Evolutionary conservation across 1,284 basidiomycete species (phyloP), one percentile per base, ranked within the genome.

Genomic region (Mycena citricolor): DNA sequence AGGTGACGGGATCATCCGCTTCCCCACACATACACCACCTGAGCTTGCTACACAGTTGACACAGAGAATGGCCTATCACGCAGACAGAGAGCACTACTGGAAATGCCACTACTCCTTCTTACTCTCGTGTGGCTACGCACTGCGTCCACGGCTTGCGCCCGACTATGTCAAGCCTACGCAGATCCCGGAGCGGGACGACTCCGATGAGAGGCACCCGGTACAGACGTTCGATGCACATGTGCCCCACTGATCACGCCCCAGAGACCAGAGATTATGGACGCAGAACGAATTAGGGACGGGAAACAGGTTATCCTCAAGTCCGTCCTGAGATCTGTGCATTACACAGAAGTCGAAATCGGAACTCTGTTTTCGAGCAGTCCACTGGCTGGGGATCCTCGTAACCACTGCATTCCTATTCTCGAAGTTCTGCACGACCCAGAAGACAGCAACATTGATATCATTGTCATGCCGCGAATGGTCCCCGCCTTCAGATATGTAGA

Each of bases 391-490:
- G 57, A 64, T 28, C 53, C 60, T 8, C 38, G 30, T 5, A 67
- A 67, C 32, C 64, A 64, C 26, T 62, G 61, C 25, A 44, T 59
- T 1, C 61, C 58, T 1, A 29, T 63, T 2, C 42, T 57, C 19
- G 65, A 66, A 12, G 41, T 56, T 19, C 47, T 66, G 11, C 32
- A 51, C 12, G 53, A 60, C 13, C 57, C 54, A 13, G 48, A 60
- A 17, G 44, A 55, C 10, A 30, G 46, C 2, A 46, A 56, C 12
- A 23, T 32, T 3, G 30, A 33, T 4, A 57, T 66, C 21, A 44
- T 70, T 6, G 63, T 68, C 11, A 63, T 68, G 58, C 67, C 62
- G 0, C 44, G 57, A 11, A 49, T 64, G 2, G 51, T 68, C 8
- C 49, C 56, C 2, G 37, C 30, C 0, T 63, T 56, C 20, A 25